phyloP scores from a whole-genome alignment of 2,329 filamentous ascomycete genomes.

The Gyromitra esculenta region DNA sequence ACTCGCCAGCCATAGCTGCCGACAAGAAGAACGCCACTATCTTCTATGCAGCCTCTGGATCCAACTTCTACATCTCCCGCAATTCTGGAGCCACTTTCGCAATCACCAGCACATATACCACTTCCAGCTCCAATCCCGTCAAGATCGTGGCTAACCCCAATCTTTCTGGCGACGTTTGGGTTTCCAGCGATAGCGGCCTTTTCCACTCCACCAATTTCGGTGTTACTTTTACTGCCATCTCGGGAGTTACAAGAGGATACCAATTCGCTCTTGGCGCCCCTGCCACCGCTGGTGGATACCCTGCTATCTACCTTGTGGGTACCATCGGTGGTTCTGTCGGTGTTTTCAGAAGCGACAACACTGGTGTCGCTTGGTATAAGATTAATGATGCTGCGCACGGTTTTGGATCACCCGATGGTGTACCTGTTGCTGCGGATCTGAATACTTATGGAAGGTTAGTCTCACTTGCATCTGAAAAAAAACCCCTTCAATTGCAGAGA shows the following conservation, averaged over 20 bases:
- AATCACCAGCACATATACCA: constrained; percentile 59
- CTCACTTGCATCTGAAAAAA: background rate
- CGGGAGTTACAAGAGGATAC: constrained; percentile 50
- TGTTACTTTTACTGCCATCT: constrained; percentile 62
- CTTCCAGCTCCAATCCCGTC: constrained; percentile 60
- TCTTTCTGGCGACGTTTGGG: constrained; percentile 70
- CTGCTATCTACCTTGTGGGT: constrained; percentile 55
- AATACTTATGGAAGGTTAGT: constrained; percentile 53
- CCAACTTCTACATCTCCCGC: constrained; percentile 66
- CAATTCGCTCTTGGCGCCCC: constrained; percentile 55
- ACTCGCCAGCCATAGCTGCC: constrained; percentile 64
- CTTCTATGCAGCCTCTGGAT: constrained; percentile 66
- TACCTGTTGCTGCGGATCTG: constrained; percentile 53
- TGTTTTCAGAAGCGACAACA: constrained; percentile 55
- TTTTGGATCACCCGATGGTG: constrained; percentile 54
- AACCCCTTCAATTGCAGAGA: background rate
- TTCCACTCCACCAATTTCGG: constrained; percentile 68
- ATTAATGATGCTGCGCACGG: constrained; percentile 55
- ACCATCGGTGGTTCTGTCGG: constrained; percentile 53
- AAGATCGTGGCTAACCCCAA: constrained; percentile 69
- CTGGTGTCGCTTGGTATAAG: constrained; percentile 53
- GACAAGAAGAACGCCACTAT: constrained; percentile 67
- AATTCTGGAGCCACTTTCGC: constrained; percentile 65
- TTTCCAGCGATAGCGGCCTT: constrained; percentile 67
- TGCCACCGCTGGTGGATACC: constrained; percentile 52